Conservation (phyloP, 129 eudicot species). For the Logfia minima region DNA sequence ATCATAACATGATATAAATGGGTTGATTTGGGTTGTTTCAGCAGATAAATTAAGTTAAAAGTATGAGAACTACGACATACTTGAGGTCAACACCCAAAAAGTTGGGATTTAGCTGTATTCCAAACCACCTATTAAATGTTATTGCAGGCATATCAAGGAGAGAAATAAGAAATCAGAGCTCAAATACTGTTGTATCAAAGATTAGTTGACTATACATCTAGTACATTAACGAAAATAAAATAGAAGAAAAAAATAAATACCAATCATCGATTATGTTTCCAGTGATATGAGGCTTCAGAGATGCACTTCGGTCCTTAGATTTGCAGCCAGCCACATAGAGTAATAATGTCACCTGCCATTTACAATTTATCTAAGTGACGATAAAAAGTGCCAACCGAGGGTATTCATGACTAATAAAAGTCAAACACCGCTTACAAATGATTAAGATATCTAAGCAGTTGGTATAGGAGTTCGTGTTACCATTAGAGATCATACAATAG, state of each 20-base stretch:
- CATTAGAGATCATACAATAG: neutral
- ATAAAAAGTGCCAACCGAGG: neutral
- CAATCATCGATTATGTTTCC: slow-evolving; percentile 83
- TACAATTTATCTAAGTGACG: neutral
- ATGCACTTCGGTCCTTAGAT: slow-evolving; percentile 62
- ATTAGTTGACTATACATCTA: slow-evolving; percentile 8
- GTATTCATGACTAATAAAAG: slow-evolving; percentile 13
- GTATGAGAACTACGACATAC: slow-evolving; percentile 45
- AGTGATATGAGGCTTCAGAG: slow-evolving; percentile 73
- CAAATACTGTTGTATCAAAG: neutral
- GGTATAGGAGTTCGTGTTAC: neutral
- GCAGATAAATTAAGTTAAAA: slow-evolving; percentile 1
- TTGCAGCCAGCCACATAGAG: slow-evolving; percentile 64
- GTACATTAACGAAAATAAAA: neutral
- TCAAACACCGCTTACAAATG: neutral
- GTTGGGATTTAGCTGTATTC: slow-evolving; percentile 95
- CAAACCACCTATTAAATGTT: slow-evolving; percentile 73
- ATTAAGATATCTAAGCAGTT: neutral
- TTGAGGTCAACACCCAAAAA: slow-evolving; percentile 96
- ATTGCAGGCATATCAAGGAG: slow-evolving; percentile 13
- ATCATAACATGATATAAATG: slow-evolving; percentile 1
- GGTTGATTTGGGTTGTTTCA: neutral
- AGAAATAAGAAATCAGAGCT: slow-evolving; percentile 12
- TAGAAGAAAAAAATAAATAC: slow-evolving; percentile 32
- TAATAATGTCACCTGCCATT: slow-evolving; percentile 69